These are phyloP conservation scores for Cryptosporidium xiaoi DNA, from an alignment of 169 alveolate species.

Conservation along the genomic window DNA sequence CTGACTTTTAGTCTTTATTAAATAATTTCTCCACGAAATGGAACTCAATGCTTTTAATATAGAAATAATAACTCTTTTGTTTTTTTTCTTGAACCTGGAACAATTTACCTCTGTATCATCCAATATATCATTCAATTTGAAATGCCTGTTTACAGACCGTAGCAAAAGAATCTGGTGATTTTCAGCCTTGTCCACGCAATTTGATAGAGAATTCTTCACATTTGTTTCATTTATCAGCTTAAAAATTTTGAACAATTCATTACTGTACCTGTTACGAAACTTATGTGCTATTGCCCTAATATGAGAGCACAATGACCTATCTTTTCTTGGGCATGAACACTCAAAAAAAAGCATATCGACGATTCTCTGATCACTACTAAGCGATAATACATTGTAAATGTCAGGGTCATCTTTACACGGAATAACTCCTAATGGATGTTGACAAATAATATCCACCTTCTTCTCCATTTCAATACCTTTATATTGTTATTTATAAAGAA, in stretches of 20 bases:
- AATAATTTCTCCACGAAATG: constrained; percentile 63
- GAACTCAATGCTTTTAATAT: constrained; percentile 42
- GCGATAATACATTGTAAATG: constrained; percentile 58
- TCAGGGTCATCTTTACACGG: constrained; percentile 56
- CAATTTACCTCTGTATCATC: not conserved
- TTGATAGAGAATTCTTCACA: constrained; percentile 33
- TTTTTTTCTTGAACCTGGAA: constrained; percentile 15
- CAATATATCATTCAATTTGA: constrained; percentile 20
- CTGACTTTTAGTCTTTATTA: constrained; percentile 9
- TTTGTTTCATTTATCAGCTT: constrained; percentile 41
- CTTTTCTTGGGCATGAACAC: constrained; percentile 68
- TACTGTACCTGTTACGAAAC: constrained; percentile 10
- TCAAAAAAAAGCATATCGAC: constrained; percentile 71
- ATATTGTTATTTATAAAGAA: not conserved
- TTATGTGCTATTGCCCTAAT: constrained; percentile 61
- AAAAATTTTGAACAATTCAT: constrained; percentile 22
- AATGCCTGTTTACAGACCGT: not conserved
- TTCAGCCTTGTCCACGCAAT: constrained; percentile 48
- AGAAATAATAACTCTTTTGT: constrained; percentile 38
- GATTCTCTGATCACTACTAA: constrained; percentile 47
- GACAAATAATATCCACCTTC: constrained; percentile 34
- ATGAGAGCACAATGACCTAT: constrained; percentile 58
- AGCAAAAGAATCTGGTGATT: constrained; percentile 40
- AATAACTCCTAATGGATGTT: constrained; percentile 34
- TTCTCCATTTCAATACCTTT: constrained; percentile 21